Base-by-base conservation (phyloP, 208 protist species). In the Acanthamoeba triangularis region DNA sequence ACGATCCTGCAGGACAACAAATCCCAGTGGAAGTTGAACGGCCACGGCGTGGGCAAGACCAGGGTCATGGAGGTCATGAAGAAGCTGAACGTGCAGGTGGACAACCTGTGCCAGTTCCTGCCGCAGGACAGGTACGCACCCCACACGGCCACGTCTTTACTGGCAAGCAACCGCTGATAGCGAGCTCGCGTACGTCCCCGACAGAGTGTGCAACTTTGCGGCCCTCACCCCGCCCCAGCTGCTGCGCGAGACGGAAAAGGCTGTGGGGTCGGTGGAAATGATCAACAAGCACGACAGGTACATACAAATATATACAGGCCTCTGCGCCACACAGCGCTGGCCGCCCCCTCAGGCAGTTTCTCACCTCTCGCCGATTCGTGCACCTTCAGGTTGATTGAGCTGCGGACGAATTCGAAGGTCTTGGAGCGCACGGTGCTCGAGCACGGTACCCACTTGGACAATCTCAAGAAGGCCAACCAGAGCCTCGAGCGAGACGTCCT, bases 61-160 rank as follows among this genome's bases (percentile, higher is more conserved):
- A 67, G 96, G 33, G 94, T 98, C 30, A 74, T 94, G 33, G 49
- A 94, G 3, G 74, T 87, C 18, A 93, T 98, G n/a, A 52, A 69
- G 11, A 47, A 94, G 25, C 93, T 98, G 1, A 93, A 96, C 56
- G 97, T 98, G 30, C 96, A 98, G 90, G 65, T 98, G 25, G 97
- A 98, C 93, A 98, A 98, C 87, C 88, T 97, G 4, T 98, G 97
- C 95, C 97, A 98, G 49, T 98, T 98, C 88, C 88, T 98, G 14
- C 97, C 97, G 20, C 97, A 98, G 80, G 96, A 98, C 67, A 7
- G 78, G 63, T 65, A 52, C 56, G 49, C 41, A 47, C 41, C 41
- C 3, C 5, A n/a, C 41, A 6, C 8, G 41, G 5, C 41, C 37
- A 41, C 37, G 37, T 3, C 41, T 47, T 11, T 18, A 10, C 37